Base-by-base conservation (phyloP, 2,329 filamentous ascomycete species). In the Sphaerulina populicola region DNA sequence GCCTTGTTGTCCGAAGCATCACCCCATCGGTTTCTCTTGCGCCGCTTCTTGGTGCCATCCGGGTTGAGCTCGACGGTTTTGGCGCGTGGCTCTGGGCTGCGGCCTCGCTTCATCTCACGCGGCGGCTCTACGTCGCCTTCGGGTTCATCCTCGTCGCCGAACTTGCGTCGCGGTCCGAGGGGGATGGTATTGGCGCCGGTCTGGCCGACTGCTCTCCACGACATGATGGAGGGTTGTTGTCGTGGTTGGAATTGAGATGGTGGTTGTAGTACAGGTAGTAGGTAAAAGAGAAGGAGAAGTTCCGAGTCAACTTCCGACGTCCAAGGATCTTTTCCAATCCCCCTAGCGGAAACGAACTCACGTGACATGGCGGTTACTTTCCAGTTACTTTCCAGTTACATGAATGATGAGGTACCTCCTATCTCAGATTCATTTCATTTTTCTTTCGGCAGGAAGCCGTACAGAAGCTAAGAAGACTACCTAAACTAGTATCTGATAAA, bases 181-280 rank as follows among this genome's bases (percentile, higher is more conserved):
- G 93, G 93, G 64, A 98, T 94, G 66, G 96, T 97, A 73, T 98
- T 98, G 40, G 94, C 97, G 47, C 93, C 93, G 15, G 93, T 98
- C 68, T 95, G 94, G 62, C 93, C 93, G 65, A 81, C 77, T 58
- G 77, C 79, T 65, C 81, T 77, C 80, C 80, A 83, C 68, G 80
- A 72, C 81, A 83, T 83, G 33, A 51, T 61, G 52, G 49, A 44
- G 52, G 57, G 37, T 51, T 35, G 38, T 35, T 21, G 27, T 41
- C 35, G 8, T 38, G 40, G 23, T 29, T 44, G 44, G 27, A 18
- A 18, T 18, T 18, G 18, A 18, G 18, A 48, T 40, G 15, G 15
- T 41, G 15, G 37, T 39, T 7, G 37, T 39, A 8, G 11, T n/a
- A n/a, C n/a, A n/a, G n/a, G n/a, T 9, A 36, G 33, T 36, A 15